Conservation (phyloP, 140 eudicot species). For the Oenanthe javanica region DNA sequence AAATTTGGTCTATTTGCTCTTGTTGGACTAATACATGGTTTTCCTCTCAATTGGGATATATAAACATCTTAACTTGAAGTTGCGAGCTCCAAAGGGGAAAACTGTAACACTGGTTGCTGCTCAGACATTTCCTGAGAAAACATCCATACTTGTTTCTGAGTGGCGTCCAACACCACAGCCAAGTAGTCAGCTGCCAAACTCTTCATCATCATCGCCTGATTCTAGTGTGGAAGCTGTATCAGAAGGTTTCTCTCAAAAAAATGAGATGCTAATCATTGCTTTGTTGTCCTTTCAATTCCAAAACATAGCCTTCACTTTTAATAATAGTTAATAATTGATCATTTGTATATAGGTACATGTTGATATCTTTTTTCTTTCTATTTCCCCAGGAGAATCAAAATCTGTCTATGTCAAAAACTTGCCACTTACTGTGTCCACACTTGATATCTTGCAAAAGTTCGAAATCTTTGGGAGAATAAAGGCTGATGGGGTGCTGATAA, state of each 20-base stretch:
- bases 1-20: neutral
- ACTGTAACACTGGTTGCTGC: conserved; percentile 34
- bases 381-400: conserved; percentile 51
- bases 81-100: conserved; percentile 57
- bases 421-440: conserved; percentile 55
- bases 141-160: conserved; percentile 36
- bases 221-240: conserved; percentile 28
- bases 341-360: neutral
- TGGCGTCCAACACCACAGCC: conserved; percentile 45
- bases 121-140: conserved; percentile 36
- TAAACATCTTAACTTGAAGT: conserved; percentile 24
- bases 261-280: conserved; percentile 12
- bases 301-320: neutral
- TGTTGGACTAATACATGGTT: conserved; percentile 9
- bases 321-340: neutral
- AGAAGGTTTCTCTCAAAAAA: conserved; percentile 33
- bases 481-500: conserved; percentile 65
- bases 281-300: neutral
- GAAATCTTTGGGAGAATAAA: conserved; percentile 64
- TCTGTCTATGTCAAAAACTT: conserved; percentile 88
- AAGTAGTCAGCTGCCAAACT: conserved; percentile 23
- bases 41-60: neutral
- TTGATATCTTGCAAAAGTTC: conserved; percentile 58
- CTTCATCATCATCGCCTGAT: conserved; percentile 35
- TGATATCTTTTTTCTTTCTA: neutral